Percentiles rank a stretch among this genome's conserved stretches.
phyloP scores from a whole-genome alignment of 2,329 filamentous ascomycete genomes.

The Phialophora tarda region DNA sequence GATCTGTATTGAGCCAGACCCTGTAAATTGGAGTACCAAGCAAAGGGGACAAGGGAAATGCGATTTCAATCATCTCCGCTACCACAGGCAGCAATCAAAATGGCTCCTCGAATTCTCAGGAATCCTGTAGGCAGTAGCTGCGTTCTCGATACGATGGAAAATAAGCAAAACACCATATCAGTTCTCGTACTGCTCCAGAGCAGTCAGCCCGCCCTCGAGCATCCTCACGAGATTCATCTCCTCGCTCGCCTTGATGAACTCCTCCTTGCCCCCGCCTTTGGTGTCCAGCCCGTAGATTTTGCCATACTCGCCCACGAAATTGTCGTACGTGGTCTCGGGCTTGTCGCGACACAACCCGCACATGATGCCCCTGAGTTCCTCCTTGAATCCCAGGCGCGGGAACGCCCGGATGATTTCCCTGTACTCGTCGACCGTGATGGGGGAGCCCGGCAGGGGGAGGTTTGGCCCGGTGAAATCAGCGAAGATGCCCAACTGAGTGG shows the following conservation, averaged over 20 bases:
- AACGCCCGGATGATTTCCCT: constrained; percentile 43
- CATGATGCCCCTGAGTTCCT: constrained; percentile 43
- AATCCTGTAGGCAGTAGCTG: background rate
- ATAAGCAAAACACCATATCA: background rate
- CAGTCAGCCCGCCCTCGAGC: constrained; percentile 21
- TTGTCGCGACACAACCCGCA: constrained; percentile 47
- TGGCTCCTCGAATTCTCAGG: background rate
- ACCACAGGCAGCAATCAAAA: background rate
- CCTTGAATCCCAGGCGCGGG: constrained; percentile 45
- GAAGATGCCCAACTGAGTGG: constrained; percentile 31
- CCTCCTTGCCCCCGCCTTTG: constrained; percentile 28
- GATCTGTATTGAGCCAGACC: too few species aligned
- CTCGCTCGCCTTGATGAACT: constrained; percentile 23
- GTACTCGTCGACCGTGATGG: constrained; percentile 44
- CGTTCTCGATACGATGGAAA: background rate
- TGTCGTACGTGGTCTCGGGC: constrained; percentile 46
- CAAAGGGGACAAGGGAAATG: background rate
- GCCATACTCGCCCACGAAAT: constrained; percentile 46
- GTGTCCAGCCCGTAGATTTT: constrained; percentile 29
- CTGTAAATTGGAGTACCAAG: too few species aligned
- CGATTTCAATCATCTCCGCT: background rate
- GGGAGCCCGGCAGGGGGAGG: constrained; percentile 26
- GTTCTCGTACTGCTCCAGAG: constrained; percentile 26
- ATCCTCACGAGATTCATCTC: constrained; percentile 11
- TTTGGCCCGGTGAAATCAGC: constrained; percentile 38